Evolutionary conservation across 2,329 filamentous ascomycete species (phyloP).

Genomic region (Fusarium sublunatum): DNA sequence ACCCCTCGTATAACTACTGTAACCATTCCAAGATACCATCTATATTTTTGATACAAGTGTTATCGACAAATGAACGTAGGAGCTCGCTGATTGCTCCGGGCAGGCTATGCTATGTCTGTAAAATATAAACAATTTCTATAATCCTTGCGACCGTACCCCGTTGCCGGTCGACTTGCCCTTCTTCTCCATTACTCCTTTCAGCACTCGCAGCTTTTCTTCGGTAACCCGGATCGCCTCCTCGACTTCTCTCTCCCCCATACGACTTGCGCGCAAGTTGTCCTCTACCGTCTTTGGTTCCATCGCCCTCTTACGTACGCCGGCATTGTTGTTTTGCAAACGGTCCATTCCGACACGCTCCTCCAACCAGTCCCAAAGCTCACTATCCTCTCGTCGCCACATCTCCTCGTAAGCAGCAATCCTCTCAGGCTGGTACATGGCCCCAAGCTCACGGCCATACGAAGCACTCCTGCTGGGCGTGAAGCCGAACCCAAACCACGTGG

Average conservation of each 20-base stretch:
- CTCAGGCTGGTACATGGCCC: constrained; percentile 62
- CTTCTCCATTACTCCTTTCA: constrained; percentile 77
- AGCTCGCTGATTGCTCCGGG: constrained; percentile 39
- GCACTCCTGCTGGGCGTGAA: constrained; percentile 55
- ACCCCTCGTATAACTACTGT: not conserved
- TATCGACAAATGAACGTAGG: constrained; percentile 44
- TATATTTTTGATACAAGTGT: constrained; percentile 8
- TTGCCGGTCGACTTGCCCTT: constrained; percentile 42
- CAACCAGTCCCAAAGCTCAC: constrained; percentile 91
- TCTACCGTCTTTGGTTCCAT: constrained; percentile 68
- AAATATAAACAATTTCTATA: constrained; percentile 43
- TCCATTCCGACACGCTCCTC: constrained; percentile 86
- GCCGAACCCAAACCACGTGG: constrained; percentile 78
- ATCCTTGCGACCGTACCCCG: constrained; percentile 28
- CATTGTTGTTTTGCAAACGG: constrained; percentile 56
- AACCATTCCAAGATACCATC: not conserved
- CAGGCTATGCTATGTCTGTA: constrained; percentile 36
- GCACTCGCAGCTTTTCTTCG: constrained; percentile 80
- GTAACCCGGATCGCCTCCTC: constrained; percentile 86
- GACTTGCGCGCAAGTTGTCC: constrained; percentile 67
- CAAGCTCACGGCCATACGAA: constrained; percentile 50
- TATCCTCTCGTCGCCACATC: constrained; percentile 90
- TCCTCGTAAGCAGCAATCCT: constrained; percentile 89
- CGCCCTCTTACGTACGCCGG: constrained; percentile 57
- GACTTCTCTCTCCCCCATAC: constrained; percentile 78